phyloP scores from a whole-genome alignment of 169 alveolate genomes.

The Plasmodium relictum region DNA sequence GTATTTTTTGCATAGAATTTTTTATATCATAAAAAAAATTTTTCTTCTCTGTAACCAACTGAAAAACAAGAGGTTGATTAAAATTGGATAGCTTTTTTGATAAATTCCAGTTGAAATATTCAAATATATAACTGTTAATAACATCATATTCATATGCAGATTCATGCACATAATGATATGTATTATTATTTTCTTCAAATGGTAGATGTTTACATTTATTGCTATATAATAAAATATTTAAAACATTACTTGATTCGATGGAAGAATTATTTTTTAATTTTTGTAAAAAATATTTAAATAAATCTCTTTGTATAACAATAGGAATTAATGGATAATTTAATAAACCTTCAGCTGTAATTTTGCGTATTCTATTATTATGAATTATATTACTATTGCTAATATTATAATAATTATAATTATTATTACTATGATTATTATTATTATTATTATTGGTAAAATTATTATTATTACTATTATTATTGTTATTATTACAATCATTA shows the following conservation, averaged over 20 bases:
- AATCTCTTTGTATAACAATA: constrained; percentile 65
- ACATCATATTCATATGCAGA: constrained; percentile 60
- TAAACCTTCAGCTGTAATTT: constrained; percentile 53
- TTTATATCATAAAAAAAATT: background rate
- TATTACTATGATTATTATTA: background rate
- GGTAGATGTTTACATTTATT: background rate
- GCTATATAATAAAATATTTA: constrained; percentile 20
- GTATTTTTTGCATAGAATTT: constrained; percentile 13
- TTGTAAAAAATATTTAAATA: constrained; percentile 60
- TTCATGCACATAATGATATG: constrained; percentile 9
- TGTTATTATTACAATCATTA: background rate
- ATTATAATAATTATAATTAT: background rate
- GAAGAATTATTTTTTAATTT: constrained; percentile 43
- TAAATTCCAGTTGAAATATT: constrained; percentile 20
- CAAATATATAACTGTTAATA: constrained; percentile 53
- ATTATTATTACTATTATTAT: background rate
- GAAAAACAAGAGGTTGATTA: constrained; percentile 50
- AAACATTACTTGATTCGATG: constrained; percentile 38
- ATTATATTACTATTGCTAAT: background rate
- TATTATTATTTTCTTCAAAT: constrained; percentile 20
- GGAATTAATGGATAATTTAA: constrained; percentile 67
- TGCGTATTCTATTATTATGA: background rate
- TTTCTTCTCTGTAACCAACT: background rate
- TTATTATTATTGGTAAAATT: background rate
- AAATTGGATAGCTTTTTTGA: constrained; percentile 30